Percentiles rank a stretch among this genome's conserved stretches.
phyloP scores from a whole-genome alignment of 768 basidiomycete genomes.

The Serendipita sp. region DNA sequence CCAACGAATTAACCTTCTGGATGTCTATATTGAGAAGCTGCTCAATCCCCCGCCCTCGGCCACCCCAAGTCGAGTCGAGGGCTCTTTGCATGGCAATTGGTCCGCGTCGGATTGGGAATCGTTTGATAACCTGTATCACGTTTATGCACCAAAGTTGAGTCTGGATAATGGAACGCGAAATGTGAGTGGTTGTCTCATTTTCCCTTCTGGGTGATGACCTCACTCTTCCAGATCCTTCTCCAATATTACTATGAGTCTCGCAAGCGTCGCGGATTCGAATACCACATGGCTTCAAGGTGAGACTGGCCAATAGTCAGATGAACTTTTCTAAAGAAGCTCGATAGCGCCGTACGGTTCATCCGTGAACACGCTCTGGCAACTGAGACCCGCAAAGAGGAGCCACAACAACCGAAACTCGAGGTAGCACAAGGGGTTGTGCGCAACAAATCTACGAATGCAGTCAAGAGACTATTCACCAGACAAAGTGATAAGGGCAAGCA shows the following conservation, averaged over 20 bases:
- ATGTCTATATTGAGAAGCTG: conserved; percentile 35
- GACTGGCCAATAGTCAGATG: conserved; percentile 15
- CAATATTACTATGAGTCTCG: conserved; percentile 78
- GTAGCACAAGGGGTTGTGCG: not conserved
- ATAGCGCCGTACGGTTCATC: conserved; percentile 72
- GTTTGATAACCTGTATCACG: conserved; percentile 83
- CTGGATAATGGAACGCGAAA: conserved; percentile 65
- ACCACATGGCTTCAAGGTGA: conserved; percentile 74
- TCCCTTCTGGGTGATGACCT: conserved; percentile 9
- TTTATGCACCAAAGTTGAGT: conserved; percentile 71
- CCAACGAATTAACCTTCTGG: conserved; percentile 30
- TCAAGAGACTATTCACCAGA: not conserved
- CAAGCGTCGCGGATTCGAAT: conserved; percentile 62
- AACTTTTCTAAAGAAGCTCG: not conserved
- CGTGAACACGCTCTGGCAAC: conserved; percentile 50
- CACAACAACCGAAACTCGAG: not conserved
- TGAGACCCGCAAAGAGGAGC: conserved; percentile 7
- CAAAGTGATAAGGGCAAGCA: not conserved
- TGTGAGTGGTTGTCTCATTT: conserved; percentile 28
- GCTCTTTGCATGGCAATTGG: not conserved
- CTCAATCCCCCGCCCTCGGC: not conserved
- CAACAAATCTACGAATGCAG: not conserved
- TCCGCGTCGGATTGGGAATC: conserved; percentile 57
- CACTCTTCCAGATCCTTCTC: conserved; percentile 47
- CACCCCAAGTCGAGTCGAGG: conserved; percentile 3